Evolutionary conservation across 192 early-diverging fungal species (phyloP), one percentile per base, ranked within the genome.

Genomic region (Coemansia sp.): DNA sequence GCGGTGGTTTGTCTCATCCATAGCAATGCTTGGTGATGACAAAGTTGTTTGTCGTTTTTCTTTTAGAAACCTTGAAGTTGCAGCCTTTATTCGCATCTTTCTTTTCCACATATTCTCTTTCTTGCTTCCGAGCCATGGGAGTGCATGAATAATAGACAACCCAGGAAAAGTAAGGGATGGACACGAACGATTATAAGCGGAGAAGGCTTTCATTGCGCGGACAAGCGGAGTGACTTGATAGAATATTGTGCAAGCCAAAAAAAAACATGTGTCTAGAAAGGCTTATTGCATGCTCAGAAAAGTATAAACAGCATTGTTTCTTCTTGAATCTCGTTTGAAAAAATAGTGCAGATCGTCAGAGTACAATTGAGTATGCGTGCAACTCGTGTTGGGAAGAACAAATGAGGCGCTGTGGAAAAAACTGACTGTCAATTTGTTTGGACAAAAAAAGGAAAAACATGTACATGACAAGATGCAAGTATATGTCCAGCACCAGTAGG

Each of bases 271-370:
- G 5, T 52, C 9, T 0, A 4, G 39, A 58, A 58, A 58, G 56
- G 36, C 39, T 37, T 41, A 40, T 58, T 41, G 56, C 56, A 58
- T n/a, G 51, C 51, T 52, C 15, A 9, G 22, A 13, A 26, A 39
- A 8, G 56, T 13, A 58, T 40, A 40, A 58, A 16, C 7, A 26
- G 10, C 56, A 58, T 58, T 58, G 56, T 58, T 58, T n/a, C 46
- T 40, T 52, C 11, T 41, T 39, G 56, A 13, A 8, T 12, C 11
- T 58, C 56, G 8, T 40, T 40, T 32, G 32, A 32, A 58, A 40
- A 58, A 22, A 58, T 58, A n/a, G 8, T 58, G 56, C 56, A 58
- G 56, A 58, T 58, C 56, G 56, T 16, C 10, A 58, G 56, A 58
- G 56, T 22, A 58, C 56, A 58, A 58, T 57, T 21, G 39, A 36